Evolutionary conservation across 148 eudicot species (phyloP), one percentile per base, ranked within the genome.

Genomic region (Pharnaceum exiguum): DNA sequence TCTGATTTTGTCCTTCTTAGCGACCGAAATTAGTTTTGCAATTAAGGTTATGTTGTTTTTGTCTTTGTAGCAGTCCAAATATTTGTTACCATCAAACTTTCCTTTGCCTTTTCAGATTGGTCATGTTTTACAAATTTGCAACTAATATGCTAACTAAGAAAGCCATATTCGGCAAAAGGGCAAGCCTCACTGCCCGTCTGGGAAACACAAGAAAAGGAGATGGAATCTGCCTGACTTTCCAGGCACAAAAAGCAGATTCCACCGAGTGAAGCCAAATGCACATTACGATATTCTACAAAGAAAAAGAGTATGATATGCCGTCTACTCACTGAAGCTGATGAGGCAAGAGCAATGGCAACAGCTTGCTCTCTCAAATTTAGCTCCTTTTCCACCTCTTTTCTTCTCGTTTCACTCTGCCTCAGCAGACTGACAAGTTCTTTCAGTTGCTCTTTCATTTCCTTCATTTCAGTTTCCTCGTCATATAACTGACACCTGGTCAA

Each of bases 311-410:
- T 28, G 53, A 21, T 30, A 31, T 29, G 47, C 61, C 53, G 42
- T 55, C 31, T 62, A 60, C 83, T 70, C 58, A 88, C 96, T 62
- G 81, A 69, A 59, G 82, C 83, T 57, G 90, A 74, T 46, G 84
- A 65, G 22, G 89, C 71, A 74, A 82, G 74, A 62, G 90, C 87
- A 59, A 67, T 75, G 17, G 90, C 77, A 54, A 69, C 76, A 65
- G 77, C 83, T 73, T 93, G 95, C 71, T 93, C 98, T 71, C 89
- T 85, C 66, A 76, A 42, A 67, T 83, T 93, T 26, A 93, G 87
- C 78, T 88, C 99, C 82, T 86, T 85, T 75, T 93, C 96, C 31
- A 73, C 84, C 70, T 89, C 99, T 68, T 82, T 93, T 76, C 96
- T 81, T 17, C 88, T 84, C 33, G 77, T 39, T 82, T 93, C 99